Evolutionary conservation across 805 yeast genomes (phyloP), one percentile per base, ranked within the genome.

Genomic region (Candida maris): DNA sequence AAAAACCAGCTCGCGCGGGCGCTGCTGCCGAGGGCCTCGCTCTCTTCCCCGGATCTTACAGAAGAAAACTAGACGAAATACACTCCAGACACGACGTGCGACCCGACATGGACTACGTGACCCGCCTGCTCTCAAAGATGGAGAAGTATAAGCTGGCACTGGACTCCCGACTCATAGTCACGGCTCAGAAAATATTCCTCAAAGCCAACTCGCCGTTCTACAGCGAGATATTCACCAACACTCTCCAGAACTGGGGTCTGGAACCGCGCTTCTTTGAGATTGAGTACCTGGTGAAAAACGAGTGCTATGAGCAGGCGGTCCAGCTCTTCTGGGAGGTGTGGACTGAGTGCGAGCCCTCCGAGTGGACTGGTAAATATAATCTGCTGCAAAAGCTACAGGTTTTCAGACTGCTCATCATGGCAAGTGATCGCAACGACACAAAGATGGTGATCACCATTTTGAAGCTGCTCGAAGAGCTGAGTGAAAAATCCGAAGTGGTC

Each of bases 231-330:
- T 52, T 49, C 19, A 27, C 34, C 24, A 35, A 28, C 10, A 19
- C 37, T 9, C 35, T 52, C 3, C 21, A 23, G 16, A 19, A 32
- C 5, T 7, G 35, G 20, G 26, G 34, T 3, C 25, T 40, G 12
- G 41, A 48, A 8, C 26, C 29, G 7, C 16, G 40, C 2, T 41
- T 38, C 13, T 54, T 44, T 39, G 54, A 52, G 16, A 39, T 58
- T 4, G 32, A 35, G 6, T 32, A 48, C 17, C 39, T 43, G 5
- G 14, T 58, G 3, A 19, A 35, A 2, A 32, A 38, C 20, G 46
- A 42, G 8, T 44, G 50, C 23, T 54, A 55, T 33, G 58, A 54
- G 30, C 34, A 38, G 32, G 61, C 62, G 2, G 25, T 44, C 1
- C 38, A 26, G 3, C n/a, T 31, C 12, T 51, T 53, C 26, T 45